These are phyloP conservation scores for Wallacemonas rigidus DNA, from an alignment of 208 protist genomes.

Conservation along the genomic window DNA sequence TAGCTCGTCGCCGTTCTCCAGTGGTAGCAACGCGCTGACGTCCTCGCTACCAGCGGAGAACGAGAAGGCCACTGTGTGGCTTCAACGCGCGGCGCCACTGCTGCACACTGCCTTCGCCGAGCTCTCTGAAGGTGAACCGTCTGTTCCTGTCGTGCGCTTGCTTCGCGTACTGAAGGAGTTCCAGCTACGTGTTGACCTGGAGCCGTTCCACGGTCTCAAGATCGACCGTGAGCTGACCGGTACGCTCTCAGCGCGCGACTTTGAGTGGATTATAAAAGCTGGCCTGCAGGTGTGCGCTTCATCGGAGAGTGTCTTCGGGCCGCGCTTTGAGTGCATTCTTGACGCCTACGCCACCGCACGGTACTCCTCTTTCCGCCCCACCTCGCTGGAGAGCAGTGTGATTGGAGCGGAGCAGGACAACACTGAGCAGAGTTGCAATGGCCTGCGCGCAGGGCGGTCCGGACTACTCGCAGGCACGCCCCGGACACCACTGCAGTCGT, in stretches of 20 bases:
- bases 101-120: conserved; percentile 4
- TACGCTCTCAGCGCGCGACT: conserved; percentile 33
- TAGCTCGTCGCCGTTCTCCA: not conserved
- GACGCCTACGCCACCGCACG: conserved; percentile 7
- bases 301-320: not conserved
- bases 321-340: conserved; percentile 18
- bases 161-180: conserved; percentile 24
- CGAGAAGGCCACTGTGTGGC: not conserved
- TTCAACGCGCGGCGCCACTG: not conserved
- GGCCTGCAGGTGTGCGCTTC: conserved; percentile 22
- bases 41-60: not conserved
- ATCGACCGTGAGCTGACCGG: conserved; percentile 32
- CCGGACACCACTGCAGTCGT: conserved; percentile 2
- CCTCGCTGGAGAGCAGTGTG: conserved; percentile 1
- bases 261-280: conserved; percentile 38
- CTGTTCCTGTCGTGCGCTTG: conserved; percentile 27
- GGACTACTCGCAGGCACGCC: not conserved
- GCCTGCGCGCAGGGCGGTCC: not conserved
- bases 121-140: not conserved
- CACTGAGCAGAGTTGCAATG: not conserved
- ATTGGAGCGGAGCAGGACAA: not conserved
- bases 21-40: not conserved
- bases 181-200: conserved; percentile 28
- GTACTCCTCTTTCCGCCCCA: not conserved
- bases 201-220: conserved; percentile 25